Base-by-base conservation (phyloP, 2,329 filamentous ascomycete genomes). In the Canariomyces notabilis region DNA sequence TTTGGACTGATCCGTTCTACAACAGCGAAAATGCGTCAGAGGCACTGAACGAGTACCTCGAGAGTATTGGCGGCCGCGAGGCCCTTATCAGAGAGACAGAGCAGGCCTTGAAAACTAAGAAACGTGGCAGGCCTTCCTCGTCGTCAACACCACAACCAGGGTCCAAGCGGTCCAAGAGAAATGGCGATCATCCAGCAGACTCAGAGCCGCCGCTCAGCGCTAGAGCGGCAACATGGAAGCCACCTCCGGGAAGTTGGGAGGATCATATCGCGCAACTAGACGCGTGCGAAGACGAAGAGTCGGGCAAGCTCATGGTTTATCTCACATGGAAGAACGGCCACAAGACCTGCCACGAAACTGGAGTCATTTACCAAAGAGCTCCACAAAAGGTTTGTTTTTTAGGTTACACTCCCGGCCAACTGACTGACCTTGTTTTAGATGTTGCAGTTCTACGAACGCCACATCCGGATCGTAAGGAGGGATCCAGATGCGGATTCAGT, bases 221-320 rank as follows among this genome's bases (percentile, higher is more conserved):
- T 2, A 69, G 67, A 44, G 58, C 61, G 4, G 63, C 60, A 1
- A 66, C 66, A 44, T 89, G 84, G 77, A 77, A 75, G 46, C 83
- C 84, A 2, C 87, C 87, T 0, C 72, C 76, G 2, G 87, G 87
- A 6, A 82, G 76, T 23, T 93, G 87, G 87, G 87, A 93, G 55
- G 79, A 88, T 9, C 74, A 86, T 2, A 79, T 91, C 19, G 73
- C 77, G 16, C 71, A 72, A 1, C 82, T 93, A 23, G 85, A 89
- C 54, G 85, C 83, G 0, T 84, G 85, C 47, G 79, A 88, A 57
- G 82, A 88, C 55, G 75, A 77, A 40, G 70, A 76, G 20, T 70
- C 68, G 4, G 76, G 74, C 15, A 75, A 74, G 49, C 70, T 87
- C 12, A 73, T 80, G 23, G 85, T 85, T 1, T 88, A 83, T 56